A percentile compares a stretch with the other conserved stretches of the same genome.
These are phyloP conservation scores for Mucor indicus DNA, from an alignment of 371 early-diverging fungal genomes.

Conservation along the genomic window DNA sequence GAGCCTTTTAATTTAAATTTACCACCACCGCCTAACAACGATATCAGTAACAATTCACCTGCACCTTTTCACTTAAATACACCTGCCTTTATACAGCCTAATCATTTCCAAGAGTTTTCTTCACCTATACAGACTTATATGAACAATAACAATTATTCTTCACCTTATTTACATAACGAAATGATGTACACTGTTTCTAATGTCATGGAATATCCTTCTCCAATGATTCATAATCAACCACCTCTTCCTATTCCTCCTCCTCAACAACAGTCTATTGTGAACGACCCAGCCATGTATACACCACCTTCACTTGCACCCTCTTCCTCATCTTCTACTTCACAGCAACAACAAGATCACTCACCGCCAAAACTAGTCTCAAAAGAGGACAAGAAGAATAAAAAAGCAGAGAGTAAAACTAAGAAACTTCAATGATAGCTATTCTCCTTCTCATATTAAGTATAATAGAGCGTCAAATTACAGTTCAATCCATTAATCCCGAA, in stretches of 20 bases:
- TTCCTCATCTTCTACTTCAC: background rate
- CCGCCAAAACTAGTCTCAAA: background rate
- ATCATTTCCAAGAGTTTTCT: background rate
- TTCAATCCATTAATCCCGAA: slow-evolving; percentile 45
- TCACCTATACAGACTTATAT: background rate
- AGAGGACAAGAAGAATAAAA: background rate
- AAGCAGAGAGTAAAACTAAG: slow-evolving; percentile 1
- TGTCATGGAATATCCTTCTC: background rate
- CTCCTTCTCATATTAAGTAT: background rate
- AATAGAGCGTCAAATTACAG: slow-evolving; percentile 43
- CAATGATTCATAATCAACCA: background rate
- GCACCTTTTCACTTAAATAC: background rate
- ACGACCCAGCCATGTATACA: background rate
- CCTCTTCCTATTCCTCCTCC: background rate
- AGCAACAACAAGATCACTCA: background rate
- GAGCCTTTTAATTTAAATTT: slow-evolving; percentile 3
- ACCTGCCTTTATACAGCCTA: background rate
- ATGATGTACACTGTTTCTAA: background rate
- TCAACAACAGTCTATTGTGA: background rate
- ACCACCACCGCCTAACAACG: background rate
- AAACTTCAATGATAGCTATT: background rate
- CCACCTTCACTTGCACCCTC: background rate
- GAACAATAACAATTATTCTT: background rate
- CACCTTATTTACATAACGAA: background rate
- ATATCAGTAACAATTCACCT: background rate